phyloP scores from a whole-genome alignment of 2,329 filamentous ascomycete species.

The Tolypocladium endophyticum region DNA sequence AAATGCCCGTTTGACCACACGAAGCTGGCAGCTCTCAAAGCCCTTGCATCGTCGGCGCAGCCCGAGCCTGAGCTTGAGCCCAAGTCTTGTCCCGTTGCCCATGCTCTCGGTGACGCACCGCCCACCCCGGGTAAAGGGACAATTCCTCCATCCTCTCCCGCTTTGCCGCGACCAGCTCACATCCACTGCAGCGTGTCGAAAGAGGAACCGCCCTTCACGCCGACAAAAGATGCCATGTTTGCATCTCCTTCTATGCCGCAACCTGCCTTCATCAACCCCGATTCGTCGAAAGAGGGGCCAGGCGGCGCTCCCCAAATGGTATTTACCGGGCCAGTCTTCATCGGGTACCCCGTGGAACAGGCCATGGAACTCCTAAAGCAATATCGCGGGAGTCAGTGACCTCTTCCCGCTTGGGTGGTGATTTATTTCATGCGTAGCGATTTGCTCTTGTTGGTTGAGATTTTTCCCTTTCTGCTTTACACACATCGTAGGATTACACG shows the following conservation, averaged over 20 bases:
- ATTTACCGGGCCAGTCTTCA: conserved; percentile 88
- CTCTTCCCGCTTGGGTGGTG: not conserved
- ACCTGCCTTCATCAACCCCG: conserved; percentile 43
- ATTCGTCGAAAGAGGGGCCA: conserved; percentile 18
- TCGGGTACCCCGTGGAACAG: conserved; percentile 79
- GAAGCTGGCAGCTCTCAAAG: conserved; percentile 28
- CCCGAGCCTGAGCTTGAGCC: conserved; percentile 7
- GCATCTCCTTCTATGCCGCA: conserved; percentile 17
- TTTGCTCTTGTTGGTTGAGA: not conserved
- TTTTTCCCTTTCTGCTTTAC: not conserved
- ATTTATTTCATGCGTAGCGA: not conserved
- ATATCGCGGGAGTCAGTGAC: conserved; percentile 25
- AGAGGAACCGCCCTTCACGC: conserved; percentile 11
- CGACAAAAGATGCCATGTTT: conserved; percentile 10
- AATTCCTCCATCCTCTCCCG: conserved; percentile 4
- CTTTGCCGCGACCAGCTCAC: conserved; percentile 36
- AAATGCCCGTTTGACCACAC: conserved; percentile 52
- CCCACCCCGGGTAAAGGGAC: conserved; percentile 9
- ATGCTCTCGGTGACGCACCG: conserved; percentile 8
- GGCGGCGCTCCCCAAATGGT: conserved; percentile 55
- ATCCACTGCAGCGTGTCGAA: conserved; percentile 32
- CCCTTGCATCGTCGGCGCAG: conserved; percentile 6
- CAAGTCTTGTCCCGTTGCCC: conserved; percentile 4
- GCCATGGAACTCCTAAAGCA: conserved; percentile 66
- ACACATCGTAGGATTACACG: conserved; percentile 5